phyloP scores from a whole-genome alignment of 305 asterid genomes.

The Stenogyne calaminthoides region DNA sequence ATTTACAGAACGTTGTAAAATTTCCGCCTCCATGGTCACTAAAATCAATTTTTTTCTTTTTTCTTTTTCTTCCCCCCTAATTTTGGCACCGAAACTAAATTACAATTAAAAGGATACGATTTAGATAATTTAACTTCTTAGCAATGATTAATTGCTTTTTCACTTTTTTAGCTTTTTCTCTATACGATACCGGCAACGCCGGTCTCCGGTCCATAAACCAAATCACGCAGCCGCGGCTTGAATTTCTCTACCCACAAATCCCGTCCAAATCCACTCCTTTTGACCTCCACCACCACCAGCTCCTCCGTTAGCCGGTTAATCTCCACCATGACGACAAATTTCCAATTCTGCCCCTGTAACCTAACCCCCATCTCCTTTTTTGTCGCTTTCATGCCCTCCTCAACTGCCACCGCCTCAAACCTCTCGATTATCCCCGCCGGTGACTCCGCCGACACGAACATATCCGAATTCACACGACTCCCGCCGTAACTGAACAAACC shows the following conservation, averaged over 20 bases:
- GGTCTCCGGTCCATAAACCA: slow-evolving; percentile 36
- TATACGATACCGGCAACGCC: slow-evolving; percentile 31
- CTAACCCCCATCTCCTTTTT: slow-evolving; percentile 39
- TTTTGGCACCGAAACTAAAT: not conserved
- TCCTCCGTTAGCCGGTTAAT: slow-evolving; percentile 62
- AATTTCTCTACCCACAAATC: slow-evolving; percentile 57
- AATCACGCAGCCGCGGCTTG: slow-evolving; percentile 41
- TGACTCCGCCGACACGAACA: slow-evolving; percentile 39
- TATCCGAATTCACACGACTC: slow-evolving; percentile 30
- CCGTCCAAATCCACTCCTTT: slow-evolving; percentile 36
- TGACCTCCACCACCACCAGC: slow-evolving; percentile 63
- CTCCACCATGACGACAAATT: slow-evolving; percentile 38
- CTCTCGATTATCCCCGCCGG: slow-evolving; percentile 48
- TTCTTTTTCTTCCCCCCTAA: not conserved
- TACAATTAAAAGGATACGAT: slow-evolving; percentile 1
- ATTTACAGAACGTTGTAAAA: slow-evolving; percentile 23
- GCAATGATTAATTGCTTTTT: slow-evolving; percentile 2
- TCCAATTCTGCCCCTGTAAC: slow-evolving; percentile 51
- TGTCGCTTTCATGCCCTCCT: slow-evolving; percentile 37
- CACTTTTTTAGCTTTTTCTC: not conserved
- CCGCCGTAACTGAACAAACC: slow-evolving; percentile 41
- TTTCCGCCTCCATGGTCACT: not conserved
- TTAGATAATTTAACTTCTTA: no score
- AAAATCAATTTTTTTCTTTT: not conserved
- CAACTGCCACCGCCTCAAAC: slow-evolving; percentile 42